phyloP scores from a whole-genome alignment of 768 basidiomycete species.

The Filobasidium floriforme region DNA sequence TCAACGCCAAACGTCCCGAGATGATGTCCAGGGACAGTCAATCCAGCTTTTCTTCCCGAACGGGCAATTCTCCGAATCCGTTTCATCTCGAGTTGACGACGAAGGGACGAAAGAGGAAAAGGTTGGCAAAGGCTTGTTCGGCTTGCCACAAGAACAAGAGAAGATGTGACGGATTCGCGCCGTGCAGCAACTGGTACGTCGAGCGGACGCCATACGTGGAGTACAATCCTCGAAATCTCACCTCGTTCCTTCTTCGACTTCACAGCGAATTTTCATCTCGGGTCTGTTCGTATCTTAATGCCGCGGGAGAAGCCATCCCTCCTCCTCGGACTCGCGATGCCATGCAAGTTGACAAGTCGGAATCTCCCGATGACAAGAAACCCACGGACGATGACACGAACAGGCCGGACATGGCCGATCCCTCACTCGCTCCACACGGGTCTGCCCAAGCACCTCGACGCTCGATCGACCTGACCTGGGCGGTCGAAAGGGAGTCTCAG shows the following conservation, averaged over 20 bases:
- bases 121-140: slow-evolving; percentile 43
- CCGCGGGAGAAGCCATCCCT: slow-evolving; percentile 40
- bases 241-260: neutral
- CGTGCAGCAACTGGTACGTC: slow-evolving; percentile 39
- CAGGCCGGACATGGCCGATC: neutral
- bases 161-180: slow-evolving; percentile 44
- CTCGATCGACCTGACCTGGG: neutral
- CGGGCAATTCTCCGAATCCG: neutral
- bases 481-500: neutral
- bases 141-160: slow-evolving; percentile 47
- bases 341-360: neutral
- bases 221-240: neutral
- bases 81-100: slow-evolving; percentile 36
- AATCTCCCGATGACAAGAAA: slow-evolving; percentile 1
- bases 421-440: neutral
- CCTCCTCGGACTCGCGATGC: slow-evolving; percentile 28
- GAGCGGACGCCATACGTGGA: neutral
- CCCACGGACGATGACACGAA: neutral
- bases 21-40: neutral
- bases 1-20: neutral
- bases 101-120: slow-evolving; percentile 43
- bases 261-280: slow-evolving; percentile 40
- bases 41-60: neutral
- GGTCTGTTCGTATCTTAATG: slow-evolving; percentile 41
- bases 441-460: neutral